Evolutionary conservation across 1,284 basidiomycete species (phyloP).

Genomic region (Marasmius fiardii): DNA sequence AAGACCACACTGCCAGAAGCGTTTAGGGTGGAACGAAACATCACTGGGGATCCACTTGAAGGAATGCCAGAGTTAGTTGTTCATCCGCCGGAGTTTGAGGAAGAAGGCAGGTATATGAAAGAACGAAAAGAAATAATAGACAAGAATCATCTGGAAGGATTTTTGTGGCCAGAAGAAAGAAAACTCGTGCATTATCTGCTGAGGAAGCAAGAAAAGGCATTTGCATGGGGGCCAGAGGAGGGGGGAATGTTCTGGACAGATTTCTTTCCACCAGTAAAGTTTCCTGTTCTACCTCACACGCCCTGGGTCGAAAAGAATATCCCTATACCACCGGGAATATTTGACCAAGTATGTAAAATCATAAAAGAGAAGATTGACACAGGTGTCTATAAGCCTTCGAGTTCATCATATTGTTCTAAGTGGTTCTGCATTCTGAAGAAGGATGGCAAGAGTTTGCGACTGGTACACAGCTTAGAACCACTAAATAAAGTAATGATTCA

Average conservation of each 20-base stretch:
- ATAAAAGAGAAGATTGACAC: constrained; percentile 17
- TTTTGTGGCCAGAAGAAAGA: constrained; percentile 23
- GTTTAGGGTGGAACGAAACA: background rate
- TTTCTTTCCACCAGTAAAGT: too few species aligned
- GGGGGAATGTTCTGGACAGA: constrained; percentile 16
- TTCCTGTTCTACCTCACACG: constrained; percentile 12
- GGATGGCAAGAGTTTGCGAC: constrained; percentile 26
- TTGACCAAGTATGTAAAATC: constrained; percentile 11
- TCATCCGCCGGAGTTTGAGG: background rate
- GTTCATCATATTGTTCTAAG: constrained; percentile 32
- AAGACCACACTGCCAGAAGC: background rate
- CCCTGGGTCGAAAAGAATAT: constrained; percentile 21
- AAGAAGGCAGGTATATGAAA: background rate
- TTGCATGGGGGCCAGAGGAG: constrained; percentile 3
- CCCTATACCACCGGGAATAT: constrained; percentile 21
- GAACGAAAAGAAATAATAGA: constrained; percentile 7
- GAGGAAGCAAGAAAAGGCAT: constrained; percentile 11
- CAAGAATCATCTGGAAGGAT: constrained; percentile 13
- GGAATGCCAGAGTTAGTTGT: background rate
- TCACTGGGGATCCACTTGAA: background rate
- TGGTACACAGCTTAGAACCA: constrained; percentile 28
- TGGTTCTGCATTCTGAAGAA: constrained; percentile 40
- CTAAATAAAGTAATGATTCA: constrained; percentile 31
- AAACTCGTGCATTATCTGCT: constrained; percentile 25
- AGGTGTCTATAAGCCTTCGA: constrained; percentile 34